Evolutionary conservation across 2,329 filamentous ascomycete genomes (phyloP).

Genomic region (Grosmannia huntii): DNA sequence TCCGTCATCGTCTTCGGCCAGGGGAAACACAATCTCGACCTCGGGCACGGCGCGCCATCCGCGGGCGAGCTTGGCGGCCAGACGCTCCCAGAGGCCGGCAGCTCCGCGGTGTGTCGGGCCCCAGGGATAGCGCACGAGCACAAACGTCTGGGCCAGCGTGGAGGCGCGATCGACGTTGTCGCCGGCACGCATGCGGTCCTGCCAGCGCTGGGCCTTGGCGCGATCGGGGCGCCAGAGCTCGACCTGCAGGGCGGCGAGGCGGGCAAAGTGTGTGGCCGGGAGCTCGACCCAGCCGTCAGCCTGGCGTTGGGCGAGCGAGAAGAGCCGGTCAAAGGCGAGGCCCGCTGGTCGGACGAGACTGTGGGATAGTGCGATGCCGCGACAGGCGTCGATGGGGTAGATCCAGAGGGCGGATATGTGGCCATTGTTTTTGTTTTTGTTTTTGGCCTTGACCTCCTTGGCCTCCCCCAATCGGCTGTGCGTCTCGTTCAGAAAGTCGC

Average conservation of each 20-base stretch:
- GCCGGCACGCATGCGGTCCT: constrained; percentile 8
- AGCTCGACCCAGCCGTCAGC: constrained; percentile 53
- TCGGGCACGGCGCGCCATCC: constrained; percentile 40
- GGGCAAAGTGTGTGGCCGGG: constrained; percentile 56
- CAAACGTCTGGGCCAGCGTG: constrained; percentile 38
- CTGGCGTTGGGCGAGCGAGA: constrained; percentile 62
- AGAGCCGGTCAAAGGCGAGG: constrained; percentile 69
- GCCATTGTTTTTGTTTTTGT: not conserved
- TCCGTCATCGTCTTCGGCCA: too few species aligned
- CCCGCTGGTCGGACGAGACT: constrained; percentile 55
- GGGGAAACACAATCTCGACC: constrained; percentile 53
- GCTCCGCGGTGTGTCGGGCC: constrained; percentile 22
- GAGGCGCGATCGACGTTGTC: constrained; percentile 23
- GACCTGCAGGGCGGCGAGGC: constrained; percentile 55
- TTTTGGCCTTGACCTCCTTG: constrained; percentile 8
- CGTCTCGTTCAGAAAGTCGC: constrained; percentile 42
- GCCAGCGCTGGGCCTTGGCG: constrained; percentile 34
- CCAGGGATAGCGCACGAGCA: constrained; percentile 57
- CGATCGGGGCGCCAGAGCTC: constrained; percentile 59
- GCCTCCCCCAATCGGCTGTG: constrained; percentile 34
- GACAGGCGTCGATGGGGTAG: constrained; percentile 76
- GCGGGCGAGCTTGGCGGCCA: constrained; percentile 37
- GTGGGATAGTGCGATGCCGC: constrained; percentile 57
- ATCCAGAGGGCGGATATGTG: constrained; percentile 53
- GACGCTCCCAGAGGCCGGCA: constrained; percentile 28